Evolutionary conservation across 2,329 filamentous ascomycete species (phyloP).

Genomic region (Diaporthe nobilis): DNA sequence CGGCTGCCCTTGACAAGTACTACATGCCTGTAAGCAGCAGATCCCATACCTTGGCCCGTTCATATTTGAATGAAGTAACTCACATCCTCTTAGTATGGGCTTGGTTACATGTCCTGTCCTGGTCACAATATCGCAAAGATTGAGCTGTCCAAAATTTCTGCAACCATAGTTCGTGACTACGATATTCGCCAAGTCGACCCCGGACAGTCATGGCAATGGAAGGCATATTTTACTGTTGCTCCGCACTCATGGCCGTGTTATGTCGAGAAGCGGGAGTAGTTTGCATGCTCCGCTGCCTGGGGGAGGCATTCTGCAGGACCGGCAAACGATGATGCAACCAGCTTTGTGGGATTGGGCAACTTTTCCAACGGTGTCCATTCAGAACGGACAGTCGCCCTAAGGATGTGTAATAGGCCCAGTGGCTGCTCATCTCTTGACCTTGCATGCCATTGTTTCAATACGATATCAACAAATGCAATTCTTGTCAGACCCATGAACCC

Average conservation of each 20-base stretch:
- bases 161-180: conserved; percentile 42
- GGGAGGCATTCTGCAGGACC: neutral
- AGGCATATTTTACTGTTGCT: conserved; percentile 40
- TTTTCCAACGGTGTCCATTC: neutral
- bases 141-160: conserved; percentile 41
- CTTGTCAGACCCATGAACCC: neutral
- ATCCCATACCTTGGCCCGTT: conserved; percentile 38
- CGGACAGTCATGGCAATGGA: conserved; percentile 40
- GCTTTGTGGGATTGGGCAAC: neutral
- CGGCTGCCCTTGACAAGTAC: conserved; percentile 41
- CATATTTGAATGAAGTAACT: neutral
- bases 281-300: neutral
- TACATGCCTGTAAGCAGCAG: conserved; percentile 15
- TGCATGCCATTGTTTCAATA: neutral
- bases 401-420: neutral
- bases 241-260: conserved; percentile 42
- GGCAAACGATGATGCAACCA: neutral
- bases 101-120: conserved; percentile 40
- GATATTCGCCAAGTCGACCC: conserved; percentile 40
- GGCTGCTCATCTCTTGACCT: neutral
- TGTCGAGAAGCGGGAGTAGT: conserved; percentile 34
- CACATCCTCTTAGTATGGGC: conserved; percentile 32
- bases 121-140: conserved; percentile 43
- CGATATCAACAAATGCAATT: neutral
- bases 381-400: neutral